Evolutionary conservation across 2,329 filamentous ascomycete genomes (phyloP), one percentile per base, ranked within the genome.

Genomic region (Aspergillus versicolor): DNA sequence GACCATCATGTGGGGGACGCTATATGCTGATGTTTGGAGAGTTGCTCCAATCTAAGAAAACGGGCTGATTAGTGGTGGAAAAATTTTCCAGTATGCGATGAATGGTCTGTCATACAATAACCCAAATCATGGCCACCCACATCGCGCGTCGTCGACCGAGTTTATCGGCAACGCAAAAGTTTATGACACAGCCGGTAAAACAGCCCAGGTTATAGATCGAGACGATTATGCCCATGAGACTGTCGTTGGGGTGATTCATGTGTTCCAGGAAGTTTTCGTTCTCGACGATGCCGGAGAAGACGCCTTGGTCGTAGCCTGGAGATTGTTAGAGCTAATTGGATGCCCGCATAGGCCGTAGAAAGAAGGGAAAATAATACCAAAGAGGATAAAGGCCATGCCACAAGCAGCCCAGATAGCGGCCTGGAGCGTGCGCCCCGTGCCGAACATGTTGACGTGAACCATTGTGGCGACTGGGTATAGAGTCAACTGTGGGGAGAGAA

Each of bases 301-400:
- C 78, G 37, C 79, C 79, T 60, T 81, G 79, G 19, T 81, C 79
- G 43, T 81, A 81, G 1, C 78, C 79, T 70, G 30, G n/a, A 19
- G 13, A 19, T 4, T 13, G 34, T 56, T 46, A 56, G 30, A 44
- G 32, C 19, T 11, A 11, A 30, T 30, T 11, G 27, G 9, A 30
- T 30, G 9, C 9, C 9, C 27, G 27, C 27, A 9, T 9, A 9
- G 8, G 9, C 27, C 8, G 27, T 30, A 30, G 27, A 11, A 30
- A 11, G 27, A 8, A 17, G n/a, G 17, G 15, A 1, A 9, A 27
- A 11, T 21, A n/a, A 38, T 59, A 66, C 66, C 65, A 34, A 68
- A 67, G n/a, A 68, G 58, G 19, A 68, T 65, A 46, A 67, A 67
- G 1, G 66, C 64, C 61, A 68, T 63, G 6, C 64, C 59, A 46